Evolutionary conservation across 148 eudicot species (phyloP).

Genomic region (Chenopodium quinoa): DNA sequence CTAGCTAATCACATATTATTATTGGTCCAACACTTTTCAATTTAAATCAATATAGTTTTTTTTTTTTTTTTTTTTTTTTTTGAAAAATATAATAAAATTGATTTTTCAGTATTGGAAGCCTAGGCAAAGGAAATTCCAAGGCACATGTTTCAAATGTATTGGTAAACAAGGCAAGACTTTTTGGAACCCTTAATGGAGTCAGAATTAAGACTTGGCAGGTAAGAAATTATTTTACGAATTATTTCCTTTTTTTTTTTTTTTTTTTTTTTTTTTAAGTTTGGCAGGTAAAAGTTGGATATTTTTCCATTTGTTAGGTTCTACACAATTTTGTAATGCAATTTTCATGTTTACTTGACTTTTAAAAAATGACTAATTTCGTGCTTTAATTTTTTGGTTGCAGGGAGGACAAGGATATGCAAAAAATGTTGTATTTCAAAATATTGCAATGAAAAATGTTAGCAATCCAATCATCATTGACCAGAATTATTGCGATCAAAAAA

Average conservation of each 20-base stretch:
- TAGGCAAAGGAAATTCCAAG: constrained; percentile 53
- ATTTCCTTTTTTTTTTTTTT: too few relatives aligned
- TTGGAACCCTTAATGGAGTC: constrained; percentile 76
- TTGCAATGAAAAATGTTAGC: constrained; percentile 58
- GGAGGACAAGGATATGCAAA: constrained; percentile 85
- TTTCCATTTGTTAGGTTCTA: background rate
- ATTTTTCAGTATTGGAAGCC: constrained; percentile 80
- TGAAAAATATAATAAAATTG: background rate
- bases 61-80: background rate
- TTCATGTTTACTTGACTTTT: background rate
- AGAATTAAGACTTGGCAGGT: constrained; percentile 99
- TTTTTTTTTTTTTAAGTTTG: constrained; percentile 22
- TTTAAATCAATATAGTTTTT: background rate
- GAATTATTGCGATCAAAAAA: constrained; percentile 64
- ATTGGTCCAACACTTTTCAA: too few relatives aligned
- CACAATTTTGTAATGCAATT: background rate
- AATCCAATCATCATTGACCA: constrained; percentile 88
- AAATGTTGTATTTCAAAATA: constrained; percentile 62
- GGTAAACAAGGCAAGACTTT: constrained; percentile 54
- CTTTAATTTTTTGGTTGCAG: constrained; percentile 26
- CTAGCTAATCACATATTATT: background rate
- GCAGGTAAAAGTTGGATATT: constrained; percentile 53
- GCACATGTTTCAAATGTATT: constrained; percentile 61
- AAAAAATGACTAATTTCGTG: background rate
- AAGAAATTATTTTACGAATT: background rate